phyloP scores from a whole-genome alignment of 2,329 filamentous ascomycete genomes.

The Dichotomopilus funicola region DNA sequence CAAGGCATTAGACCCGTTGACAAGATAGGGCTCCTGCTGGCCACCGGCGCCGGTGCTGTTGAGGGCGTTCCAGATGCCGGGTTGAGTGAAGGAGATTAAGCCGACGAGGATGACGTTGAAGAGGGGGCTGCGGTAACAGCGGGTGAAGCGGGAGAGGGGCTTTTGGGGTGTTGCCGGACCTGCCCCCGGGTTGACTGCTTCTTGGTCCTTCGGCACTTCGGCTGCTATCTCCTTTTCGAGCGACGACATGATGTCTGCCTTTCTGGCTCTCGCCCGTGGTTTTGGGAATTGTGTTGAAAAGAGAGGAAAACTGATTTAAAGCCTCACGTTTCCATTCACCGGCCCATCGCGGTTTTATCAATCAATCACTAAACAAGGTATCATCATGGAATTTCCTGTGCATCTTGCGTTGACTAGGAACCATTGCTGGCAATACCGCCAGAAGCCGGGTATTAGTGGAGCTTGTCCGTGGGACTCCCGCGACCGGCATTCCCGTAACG shows the following conservation, averaged over 20 bases:
- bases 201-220: conserved; percentile 6
- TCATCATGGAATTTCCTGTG: too few species aligned
- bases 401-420: too few species aligned
- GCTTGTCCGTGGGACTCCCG: too few species aligned
- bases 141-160: conserved; percentile 27
- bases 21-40: conserved; percentile 31
- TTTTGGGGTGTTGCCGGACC: conserved; percentile 12
- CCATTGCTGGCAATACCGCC: too few species aligned
- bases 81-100: conserved; percentile 38
- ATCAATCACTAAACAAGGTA: too few species aligned
- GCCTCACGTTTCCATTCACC: too few species aligned
- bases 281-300: too few species aligned
- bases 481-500: too few species aligned
- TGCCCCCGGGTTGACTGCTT: conserved; percentile 4
- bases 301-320: too few species aligned
- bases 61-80: conserved; percentile 42
- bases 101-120: conserved; percentile 42
- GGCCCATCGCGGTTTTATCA: too few species aligned
- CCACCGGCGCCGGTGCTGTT: conserved; percentile 35
- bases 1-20: conserved; percentile 37
- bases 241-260: conserved; percentile 13
- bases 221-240: conserved; percentile 7
- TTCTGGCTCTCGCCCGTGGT: background rate
- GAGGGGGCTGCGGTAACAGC: conserved; percentile 39
- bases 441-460: too few species aligned